Evolutionary conservation across 768 basidiomycete species (phyloP), one percentile per base, ranked within the genome.

Genomic region (Pleurotus ostreatus): DNA sequence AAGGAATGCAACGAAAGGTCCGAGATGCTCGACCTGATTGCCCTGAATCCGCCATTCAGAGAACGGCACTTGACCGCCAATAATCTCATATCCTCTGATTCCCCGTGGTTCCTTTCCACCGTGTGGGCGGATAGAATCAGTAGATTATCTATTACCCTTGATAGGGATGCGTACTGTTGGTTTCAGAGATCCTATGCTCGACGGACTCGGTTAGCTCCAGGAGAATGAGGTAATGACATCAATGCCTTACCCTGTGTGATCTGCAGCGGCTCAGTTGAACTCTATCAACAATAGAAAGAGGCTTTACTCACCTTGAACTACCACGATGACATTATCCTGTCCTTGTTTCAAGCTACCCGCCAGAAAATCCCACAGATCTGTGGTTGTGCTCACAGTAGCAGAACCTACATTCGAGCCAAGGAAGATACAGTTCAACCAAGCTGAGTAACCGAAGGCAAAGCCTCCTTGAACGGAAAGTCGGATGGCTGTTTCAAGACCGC

Each of bases 91-190:
- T 25, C 77, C 78, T 61, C 78, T 68, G 49, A 79, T 75, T 16
- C 78, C 78, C 11, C 77, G 71, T 51, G 78, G 78, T 57, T 78
- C 79, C 59, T 78, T 79, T 20, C 79, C 79, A 18, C 75, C 66
- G 55, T 25, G 59, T 23, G 25, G 18, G 22, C 38, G 5, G 18
- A 4, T n/a, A 56, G 5, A 4, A 34, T 34, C 30, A 34, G 30
- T 34, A 34, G 30, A 34, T 34, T 11, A 8, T 11, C 1, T 34
- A 11, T 34, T 34, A 34, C 30, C 30, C 30, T 11, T 3, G 7
- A 34, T 34, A 8, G 30, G 1, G 6, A 37, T 16, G 66, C 74
- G 44, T 58, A 79, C 79, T 78, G 59, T 71, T 80, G 1, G 78
- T 79, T 59, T 81, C 78, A 7, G 69, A 65, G 38, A 80, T 74